Evolutionary conservation across 192 early-diverging fungal genomes (phyloP).

Genomic region (Piromyces sp.): DNA sequence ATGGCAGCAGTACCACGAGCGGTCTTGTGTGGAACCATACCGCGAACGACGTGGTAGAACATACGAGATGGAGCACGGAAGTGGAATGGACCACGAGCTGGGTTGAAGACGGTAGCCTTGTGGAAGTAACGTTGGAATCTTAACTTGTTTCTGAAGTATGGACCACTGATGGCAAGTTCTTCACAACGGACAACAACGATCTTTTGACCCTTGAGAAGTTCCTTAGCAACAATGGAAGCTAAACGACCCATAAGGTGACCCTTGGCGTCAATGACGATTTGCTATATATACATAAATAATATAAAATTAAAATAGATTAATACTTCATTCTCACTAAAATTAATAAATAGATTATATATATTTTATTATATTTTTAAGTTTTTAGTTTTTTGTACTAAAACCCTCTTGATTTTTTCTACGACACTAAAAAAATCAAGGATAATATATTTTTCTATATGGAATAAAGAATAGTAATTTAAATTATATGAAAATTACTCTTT

Average conservation of each 20-base stretch:
- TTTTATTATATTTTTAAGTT: neutral
- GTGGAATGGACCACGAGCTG: conserved; percentile 91
- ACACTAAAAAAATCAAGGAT: neutral
- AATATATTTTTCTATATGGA: neutral
- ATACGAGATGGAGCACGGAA: conserved; percentile 94
- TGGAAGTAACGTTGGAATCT: conserved; percentile 59
- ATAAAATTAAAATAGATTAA: neutral
- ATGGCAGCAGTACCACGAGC: conserved; percentile 91
- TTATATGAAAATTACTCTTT: neutral
- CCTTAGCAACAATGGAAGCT: conserved; percentile 93
- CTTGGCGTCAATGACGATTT: conserved; percentile 97
- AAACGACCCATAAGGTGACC: conserved; percentile 96
- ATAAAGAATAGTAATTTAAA: neutral
- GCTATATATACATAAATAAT: conserved; percentile 32
- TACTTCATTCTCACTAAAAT: neutral
- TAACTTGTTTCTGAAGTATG: conserved; percentile 99
- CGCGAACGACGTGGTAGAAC: conserved; percentile 92
- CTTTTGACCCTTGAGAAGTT: conserved; percentile 91
- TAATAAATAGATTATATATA: neutral
- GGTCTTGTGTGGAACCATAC: conserved; percentile 99
- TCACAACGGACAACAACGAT: conserved; percentile 95
- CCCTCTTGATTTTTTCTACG: neutral
- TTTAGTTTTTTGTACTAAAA: neutral
- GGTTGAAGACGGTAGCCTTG: conserved; percentile 97
- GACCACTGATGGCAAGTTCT: conserved; percentile 93